These are phyloP conservation scores for Lepraria neglecta DNA, from an alignment of 495 filamentous ascomycete genomes.

Conservation along the genomic window DNA sequence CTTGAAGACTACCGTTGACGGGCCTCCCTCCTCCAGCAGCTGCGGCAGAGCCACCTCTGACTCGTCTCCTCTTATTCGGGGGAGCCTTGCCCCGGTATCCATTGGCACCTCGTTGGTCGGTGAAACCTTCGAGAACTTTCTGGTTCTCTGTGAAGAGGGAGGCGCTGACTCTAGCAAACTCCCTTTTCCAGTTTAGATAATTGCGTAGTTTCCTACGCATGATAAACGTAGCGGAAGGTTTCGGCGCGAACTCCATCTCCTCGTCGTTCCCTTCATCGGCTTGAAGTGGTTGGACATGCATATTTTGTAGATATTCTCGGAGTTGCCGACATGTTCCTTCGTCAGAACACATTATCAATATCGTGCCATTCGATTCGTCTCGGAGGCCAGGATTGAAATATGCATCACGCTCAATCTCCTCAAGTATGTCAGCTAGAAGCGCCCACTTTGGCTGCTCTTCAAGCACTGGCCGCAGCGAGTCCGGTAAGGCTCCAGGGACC, in stretches of 20 bases:
- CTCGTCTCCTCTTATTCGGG: constrained; percentile 77
- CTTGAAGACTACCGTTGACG: constrained; percentile 62
- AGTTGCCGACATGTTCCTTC: constrained; percentile 82
- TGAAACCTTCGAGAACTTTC: constrained; percentile 60
- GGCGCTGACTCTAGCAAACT: constrained; percentile 77
- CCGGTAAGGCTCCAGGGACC: constrained; percentile 43
- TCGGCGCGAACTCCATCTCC: constrained; percentile 37
- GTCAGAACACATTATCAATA: constrained; percentile 92
- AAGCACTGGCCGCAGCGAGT: constrained; percentile 76
- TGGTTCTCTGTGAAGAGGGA: constrained; percentile 70
- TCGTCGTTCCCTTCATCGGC: constrained; percentile 35
- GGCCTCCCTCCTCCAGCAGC: constrained; percentile 50
- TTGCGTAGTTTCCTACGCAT: constrained; percentile 80
- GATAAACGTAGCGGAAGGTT: constrained; percentile 73
- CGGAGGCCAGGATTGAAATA: constrained; percentile 68
- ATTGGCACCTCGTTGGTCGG: constrained; percentile 35
- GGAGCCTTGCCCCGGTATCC: constrained; percentile 58
- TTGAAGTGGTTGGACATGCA: constrained; percentile 65
- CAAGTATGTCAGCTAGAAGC: constrained; percentile 74
- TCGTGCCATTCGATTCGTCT: constrained; percentile 86
- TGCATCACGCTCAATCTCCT: constrained; percentile 87
- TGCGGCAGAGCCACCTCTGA: constrained; percentile 70
- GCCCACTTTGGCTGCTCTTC: constrained; percentile 96
- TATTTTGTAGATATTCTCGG: constrained; percentile 82
- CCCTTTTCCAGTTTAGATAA: constrained; percentile 87